Evolutionary conservation across 2,329 filamentous ascomycete species (phyloP), one percentile per base, ranked within the genome.

Genomic region (Xylariaceae sp.): DNA sequence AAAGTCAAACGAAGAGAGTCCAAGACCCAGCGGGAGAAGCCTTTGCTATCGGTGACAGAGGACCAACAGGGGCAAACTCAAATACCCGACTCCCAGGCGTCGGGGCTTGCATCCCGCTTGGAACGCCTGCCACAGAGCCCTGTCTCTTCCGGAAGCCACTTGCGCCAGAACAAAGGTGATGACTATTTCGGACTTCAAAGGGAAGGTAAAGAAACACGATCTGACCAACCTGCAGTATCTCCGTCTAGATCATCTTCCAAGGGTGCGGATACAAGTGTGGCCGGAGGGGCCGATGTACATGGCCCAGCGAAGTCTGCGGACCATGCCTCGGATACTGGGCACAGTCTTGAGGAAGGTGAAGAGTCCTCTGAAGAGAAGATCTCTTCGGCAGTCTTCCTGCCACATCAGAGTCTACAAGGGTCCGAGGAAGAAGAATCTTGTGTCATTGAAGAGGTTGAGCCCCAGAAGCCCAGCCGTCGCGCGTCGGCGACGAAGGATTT

Each of bases 341-440:
- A 66, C 35, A 60, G 57, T 32, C 58, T 60, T 34, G 68, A 71
- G 45, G 71, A 76, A 31, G 69, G 65, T 13, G 74, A 78, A 28
- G 74, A 78, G 41, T 88, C 84, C 11, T 83, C 85, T 41, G 81
- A 85, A 58, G 86, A 92, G 60, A 86, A 90, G 61, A 88, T 92
- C 46, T 88, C 84, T n/a, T 90, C 85, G 21, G 86, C 86, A 16
- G 72, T 88, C 28, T 92, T 92, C 58, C 71, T 88, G 33, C 86
- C 86, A 29, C 86, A 90, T 65, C 80, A 86, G 52, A 73, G 71
- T 31, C 61, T 70, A 28, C 69, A 71, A 35, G 59, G 63, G 46
- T 52, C 62, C 37, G 44, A 56, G 16, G 55, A 62, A 43, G 48
- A 55, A n/a, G 50, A 49, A 36, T 43, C 52, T 31, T 52, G 50